Evolutionary conservation across 257 asterid species (phyloP), one percentile per base, ranked within the genome.

Genomic region (Schizonepeta tenuifolia): DNA sequence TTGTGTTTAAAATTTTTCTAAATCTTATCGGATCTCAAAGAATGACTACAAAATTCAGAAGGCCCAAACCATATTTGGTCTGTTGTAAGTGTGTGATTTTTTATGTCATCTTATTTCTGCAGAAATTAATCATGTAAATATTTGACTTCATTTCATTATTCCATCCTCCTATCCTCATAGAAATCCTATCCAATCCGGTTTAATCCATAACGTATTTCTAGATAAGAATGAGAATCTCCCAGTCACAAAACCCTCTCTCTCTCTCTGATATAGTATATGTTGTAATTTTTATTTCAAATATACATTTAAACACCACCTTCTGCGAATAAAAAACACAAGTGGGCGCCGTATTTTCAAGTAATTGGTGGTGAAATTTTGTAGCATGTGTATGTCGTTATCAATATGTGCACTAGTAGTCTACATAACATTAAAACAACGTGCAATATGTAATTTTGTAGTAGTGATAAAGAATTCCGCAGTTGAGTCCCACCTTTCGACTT

Each of bases 361-460:
- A 14, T 26, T 8, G 11, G 11, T 57, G 38, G 62, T 8, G 60
- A 26, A 55, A 55, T 4, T 35, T 54, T 1, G 12, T 1, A 31
- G 1, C 3, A 22, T 5, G 61, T 76, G 1, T 28, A 22, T 5
- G 61, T 76, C 68, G 56, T 20, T 63, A 11, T 76, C 73, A 33
- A 44, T 15, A 24, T 24, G 56, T 28, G 22, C 15, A 59, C 51
- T 18, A 67, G 26, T 18, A 67, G 26, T 22, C 59, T 54, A 44
- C 65, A 33, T 36, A 44, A 57, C 77, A 62, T 57, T 64, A 46
- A 70, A 65, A 77, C 59, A 65, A 58, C 67, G 74, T 66, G 78
- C 69, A 36, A 15, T 35, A 56, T 47, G 33, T 49, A n/a, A 5
- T 36, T 33, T 38, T 63, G 20, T 35, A 40, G 66, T 7, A 9